Evolutionary conservation across 257 asterid genomes (phyloP).

Genomic region (Dorcoceras hygrometricum): DNA sequence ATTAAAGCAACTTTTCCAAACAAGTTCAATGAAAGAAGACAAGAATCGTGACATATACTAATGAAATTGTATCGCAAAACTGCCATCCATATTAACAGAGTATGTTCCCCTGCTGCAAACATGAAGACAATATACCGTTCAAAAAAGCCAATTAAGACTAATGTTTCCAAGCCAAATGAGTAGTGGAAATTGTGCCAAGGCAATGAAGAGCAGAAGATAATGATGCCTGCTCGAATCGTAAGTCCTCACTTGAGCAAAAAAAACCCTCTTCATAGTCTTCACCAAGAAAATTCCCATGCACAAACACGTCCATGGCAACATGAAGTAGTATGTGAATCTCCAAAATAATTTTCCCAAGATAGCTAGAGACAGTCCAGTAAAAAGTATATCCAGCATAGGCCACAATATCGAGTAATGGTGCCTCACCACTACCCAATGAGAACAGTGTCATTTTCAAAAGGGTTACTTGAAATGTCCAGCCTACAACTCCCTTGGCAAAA

Average conservation of each 20-base stretch:
- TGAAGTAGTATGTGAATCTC: constrained; percentile 47
- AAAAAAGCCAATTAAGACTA: constrained; percentile 50
- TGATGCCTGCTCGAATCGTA: constrained; percentile 54
- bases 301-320: constrained; percentile 50
- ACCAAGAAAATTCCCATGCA: constrained; percentile 55
- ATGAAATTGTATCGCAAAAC: not conserved
- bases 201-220: constrained; percentile 49
- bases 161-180: constrained; percentile 53
- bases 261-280: constrained; percentile 56
- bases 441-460: constrained; percentile 46
- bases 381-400: constrained; percentile 53
- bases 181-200: constrained; percentile 52
- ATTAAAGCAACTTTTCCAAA: not conserved
- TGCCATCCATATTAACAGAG: constrained; percentile 16
- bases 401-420: constrained; percentile 53
- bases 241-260: constrained; percentile 48
- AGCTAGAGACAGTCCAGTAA: constrained; percentile 48
- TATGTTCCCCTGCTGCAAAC: not conserved
- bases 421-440: constrained; percentile 57
- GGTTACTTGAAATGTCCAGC: constrained; percentile 52
- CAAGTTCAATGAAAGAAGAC: not conserved
- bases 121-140: not conserved
- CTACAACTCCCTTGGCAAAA: constrained; percentile 44
- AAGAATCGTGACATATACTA: not conserved
- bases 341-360: constrained; percentile 41